Conservation (phyloP, 176 grass and related monocot species). For the Canna indica region DNA sequence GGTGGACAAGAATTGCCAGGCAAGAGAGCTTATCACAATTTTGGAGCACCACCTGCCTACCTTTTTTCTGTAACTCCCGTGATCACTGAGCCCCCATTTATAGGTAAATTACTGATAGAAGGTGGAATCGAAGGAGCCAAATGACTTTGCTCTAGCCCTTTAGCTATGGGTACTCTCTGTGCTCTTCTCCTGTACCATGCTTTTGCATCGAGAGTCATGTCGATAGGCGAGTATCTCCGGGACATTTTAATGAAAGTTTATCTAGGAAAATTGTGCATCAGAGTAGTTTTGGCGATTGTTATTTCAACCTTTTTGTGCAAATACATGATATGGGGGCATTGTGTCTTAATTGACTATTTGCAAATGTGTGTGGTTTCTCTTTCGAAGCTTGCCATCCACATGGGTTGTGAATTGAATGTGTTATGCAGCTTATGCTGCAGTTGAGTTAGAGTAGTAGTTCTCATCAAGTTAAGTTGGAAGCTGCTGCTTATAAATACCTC, state of each 20-base stretch:
- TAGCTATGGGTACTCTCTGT: background rate
- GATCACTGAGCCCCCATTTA: background rate
- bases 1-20: slow-evolving; percentile 45
- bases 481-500: too few species aligned
- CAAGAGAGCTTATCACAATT: slow-evolving; percentile 59
- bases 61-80: slow-evolving; percentile 27
- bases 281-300: slow-evolving; percentile 1
- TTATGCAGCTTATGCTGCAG: too few species aligned
- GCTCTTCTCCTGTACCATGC: background rate
- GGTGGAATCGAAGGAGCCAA: background rate
- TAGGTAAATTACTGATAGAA: background rate
- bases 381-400: too few species aligned
- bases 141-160: background rate
- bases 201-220: slow-evolving; percentile 6
- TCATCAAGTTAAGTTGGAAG: too few species aligned
- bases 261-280: background rate
- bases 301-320: background rate
- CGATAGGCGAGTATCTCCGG: background rate
- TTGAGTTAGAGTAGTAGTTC: too few species aligned
- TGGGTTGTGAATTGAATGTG: too few species aligned
- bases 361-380: too few species aligned
- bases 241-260: background rate
- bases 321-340: background rate
- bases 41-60: slow-evolving; percentile 74
- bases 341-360: background rate